phyloP scores from a whole-genome alignment of 2,329 filamentous ascomycete genomes.

The Aspergillus thermomutatus region DNA sequence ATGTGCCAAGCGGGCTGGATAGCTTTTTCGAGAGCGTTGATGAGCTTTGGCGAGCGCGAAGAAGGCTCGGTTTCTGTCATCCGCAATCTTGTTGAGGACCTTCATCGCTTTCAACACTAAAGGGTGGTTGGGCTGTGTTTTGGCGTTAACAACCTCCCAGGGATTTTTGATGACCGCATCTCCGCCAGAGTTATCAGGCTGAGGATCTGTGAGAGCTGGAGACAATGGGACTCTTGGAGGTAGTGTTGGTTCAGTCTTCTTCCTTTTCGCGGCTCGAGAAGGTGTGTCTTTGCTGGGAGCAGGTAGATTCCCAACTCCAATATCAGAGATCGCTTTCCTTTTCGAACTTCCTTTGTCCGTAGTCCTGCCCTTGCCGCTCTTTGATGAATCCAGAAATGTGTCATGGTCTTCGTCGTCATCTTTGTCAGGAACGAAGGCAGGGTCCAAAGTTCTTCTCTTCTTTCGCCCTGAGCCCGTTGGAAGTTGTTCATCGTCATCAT shows the following conservation, averaged over 20 bases:
- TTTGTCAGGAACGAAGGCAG: slow-evolving; percentile 3
- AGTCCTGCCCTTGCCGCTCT: not conserved
- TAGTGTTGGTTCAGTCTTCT: not conserved
- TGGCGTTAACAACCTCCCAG: not conserved
- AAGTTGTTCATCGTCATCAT: slow-evolving; percentile 3
- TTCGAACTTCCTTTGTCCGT: not conserved
- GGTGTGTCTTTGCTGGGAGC: not conserved
- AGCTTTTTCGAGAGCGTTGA: not conserved
- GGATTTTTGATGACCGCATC: not conserved
- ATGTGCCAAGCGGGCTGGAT: not conserved
- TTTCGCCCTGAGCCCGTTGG: not conserved
- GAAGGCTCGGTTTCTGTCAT: not conserved
- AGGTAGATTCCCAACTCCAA: not conserved
- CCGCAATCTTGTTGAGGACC: not conserved
- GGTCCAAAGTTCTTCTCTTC: slow-evolving; percentile 1
- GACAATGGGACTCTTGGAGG: not conserved
- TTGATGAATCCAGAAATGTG: not conserved
- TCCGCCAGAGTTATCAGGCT: not conserved
- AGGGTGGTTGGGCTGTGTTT: not conserved
- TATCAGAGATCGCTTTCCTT: not conserved
- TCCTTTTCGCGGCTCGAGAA: not conserved
- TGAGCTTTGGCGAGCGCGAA: not conserved
- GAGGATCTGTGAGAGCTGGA: not conserved
- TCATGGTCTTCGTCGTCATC: not conserved
- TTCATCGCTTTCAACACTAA: not conserved